Evolutionary conservation across 208 protist species (phyloP).

Genomic region (Phytomonas sp.): DNA sequence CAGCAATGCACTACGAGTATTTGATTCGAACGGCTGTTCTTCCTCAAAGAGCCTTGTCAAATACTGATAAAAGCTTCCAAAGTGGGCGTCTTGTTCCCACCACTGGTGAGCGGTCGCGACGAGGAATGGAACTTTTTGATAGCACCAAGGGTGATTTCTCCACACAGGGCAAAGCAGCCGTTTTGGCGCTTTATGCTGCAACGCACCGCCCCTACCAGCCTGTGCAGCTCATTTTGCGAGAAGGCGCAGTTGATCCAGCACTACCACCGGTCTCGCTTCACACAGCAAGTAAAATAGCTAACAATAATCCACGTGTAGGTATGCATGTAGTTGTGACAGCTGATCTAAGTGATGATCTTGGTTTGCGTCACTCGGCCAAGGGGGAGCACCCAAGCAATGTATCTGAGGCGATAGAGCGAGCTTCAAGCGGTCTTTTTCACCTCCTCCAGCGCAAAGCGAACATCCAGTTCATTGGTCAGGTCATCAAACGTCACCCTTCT

Average conservation of each 20-base stretch:
- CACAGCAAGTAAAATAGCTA: neutral
- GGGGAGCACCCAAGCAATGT: neutral
- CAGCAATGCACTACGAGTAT: conserved; percentile 74
- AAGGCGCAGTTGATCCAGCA: neutral
- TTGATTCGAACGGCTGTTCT: conserved; percentile 25
- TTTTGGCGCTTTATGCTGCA: conserved; percentile 39
- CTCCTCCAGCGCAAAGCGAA: conserved; percentile 21
- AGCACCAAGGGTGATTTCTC: conserved; percentile 12
- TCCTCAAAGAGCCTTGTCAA: conserved; percentile 7
- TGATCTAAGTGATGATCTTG: neutral
- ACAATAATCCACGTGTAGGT: neutral
- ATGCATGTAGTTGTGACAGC: neutral
- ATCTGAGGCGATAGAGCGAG: conserved; percentile 1
- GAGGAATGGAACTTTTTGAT: conserved; percentile 7
- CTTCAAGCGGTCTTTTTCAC: conserved; percentile 21
- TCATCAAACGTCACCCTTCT: conserved; percentile 15
- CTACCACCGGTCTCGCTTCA: neutral
- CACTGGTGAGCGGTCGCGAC: conserved; percentile 8
- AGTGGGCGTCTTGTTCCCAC: neutral
- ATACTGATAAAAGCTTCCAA: neutral
- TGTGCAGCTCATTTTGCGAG: conserved; percentile 15
- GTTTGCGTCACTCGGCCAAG: neutral
- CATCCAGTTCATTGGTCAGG: conserved; percentile 22
- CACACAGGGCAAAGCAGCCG: conserved; percentile 27
- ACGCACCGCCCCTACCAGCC: conserved; percentile 27